phyloP scores from a whole-genome alignment of 208 protist species.

The Leishmania aethiopica region DNA sequence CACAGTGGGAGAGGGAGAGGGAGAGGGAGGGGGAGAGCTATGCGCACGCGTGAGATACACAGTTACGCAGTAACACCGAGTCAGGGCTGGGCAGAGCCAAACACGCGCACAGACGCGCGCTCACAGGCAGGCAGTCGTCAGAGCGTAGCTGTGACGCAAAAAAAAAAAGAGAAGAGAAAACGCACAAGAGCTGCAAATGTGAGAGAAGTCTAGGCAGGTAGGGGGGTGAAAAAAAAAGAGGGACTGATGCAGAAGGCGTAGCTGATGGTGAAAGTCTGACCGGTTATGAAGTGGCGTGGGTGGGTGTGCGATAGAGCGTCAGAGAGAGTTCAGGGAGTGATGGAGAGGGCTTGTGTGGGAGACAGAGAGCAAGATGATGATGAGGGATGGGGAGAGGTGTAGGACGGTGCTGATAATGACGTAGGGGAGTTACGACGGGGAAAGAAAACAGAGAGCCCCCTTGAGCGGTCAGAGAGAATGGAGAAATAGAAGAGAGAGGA shows the following conservation, averaged over 20 bases:
- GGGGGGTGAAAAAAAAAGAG: neutral
- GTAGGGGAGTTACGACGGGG: neutral
- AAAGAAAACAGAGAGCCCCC: neutral
- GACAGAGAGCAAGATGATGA: neutral
- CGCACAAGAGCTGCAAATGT: neutral
- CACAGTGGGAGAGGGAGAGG: too few species aligned
- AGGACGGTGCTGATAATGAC: neutral
- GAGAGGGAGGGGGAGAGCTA: too few species aligned
- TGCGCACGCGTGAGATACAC: neutral
- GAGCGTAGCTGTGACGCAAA: neutral
- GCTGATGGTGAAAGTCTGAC: neutral
- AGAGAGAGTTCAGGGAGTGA: neutral
- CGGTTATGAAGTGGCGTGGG: neutral
- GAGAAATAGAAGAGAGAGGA: neutral
- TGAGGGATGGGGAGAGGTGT: neutral
- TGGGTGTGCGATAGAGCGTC: neutral
- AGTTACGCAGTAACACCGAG: neutral
- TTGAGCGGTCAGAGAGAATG: neutral
- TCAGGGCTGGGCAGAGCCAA: neutral
- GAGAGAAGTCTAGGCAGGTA: neutral
- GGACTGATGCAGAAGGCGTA: neutral
- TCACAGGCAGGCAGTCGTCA: conserved; percentile 4
- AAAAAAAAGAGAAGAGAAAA: neutral
- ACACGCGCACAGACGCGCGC: neutral
- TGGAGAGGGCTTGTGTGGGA: neutral